Evolutionary conservation across 768 basidiomycete genomes (phyloP).

Genomic region (Lentinula sp.): DNA sequence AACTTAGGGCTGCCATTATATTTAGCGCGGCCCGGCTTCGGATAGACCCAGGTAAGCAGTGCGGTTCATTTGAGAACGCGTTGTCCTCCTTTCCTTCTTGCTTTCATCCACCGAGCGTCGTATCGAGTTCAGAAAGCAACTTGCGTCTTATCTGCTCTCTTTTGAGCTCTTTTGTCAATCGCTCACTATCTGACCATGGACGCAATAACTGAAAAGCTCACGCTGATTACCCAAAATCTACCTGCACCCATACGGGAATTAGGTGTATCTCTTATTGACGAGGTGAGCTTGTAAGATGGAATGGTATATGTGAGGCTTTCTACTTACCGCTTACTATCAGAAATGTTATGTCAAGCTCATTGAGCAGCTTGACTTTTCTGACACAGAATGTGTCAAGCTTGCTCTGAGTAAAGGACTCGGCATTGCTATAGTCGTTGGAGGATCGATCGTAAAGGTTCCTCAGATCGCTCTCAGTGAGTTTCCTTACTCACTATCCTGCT

Average conservation of each 20-base stretch:
- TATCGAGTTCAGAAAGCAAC: neutral
- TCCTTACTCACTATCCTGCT: neutral
- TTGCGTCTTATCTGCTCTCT: neutral
- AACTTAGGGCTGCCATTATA: neutral
- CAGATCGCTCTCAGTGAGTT: conserved; percentile 71
- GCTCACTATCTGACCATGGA: neutral
- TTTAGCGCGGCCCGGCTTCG: neutral
- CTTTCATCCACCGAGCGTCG: neutral
- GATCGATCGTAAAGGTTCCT: conserved; percentile 93
- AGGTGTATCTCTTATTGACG: conserved; percentile 74
- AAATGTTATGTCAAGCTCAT: conserved; percentile 91
- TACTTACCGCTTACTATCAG: conserved; percentile 28
- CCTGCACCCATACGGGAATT: conserved; percentile 82
- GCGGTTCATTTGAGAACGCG: neutral
- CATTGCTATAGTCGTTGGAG: conserved; percentile 86
- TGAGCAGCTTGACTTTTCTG: conserved; percentile 71
- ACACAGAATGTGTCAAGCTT: conserved; percentile 85
- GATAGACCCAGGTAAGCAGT: neutral
- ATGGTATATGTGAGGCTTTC: neutral
- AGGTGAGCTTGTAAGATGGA: conserved; percentile 36
- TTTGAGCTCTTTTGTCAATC: neutral
- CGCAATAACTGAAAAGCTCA: neutral
- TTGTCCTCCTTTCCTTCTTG: neutral
- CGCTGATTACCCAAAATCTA: conserved; percentile 36
- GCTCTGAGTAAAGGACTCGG: conserved; percentile 90